A percentile compares a stretch with the other conserved stretches of the same genome.
phyloP scores from a whole-genome alignment of 148 eudicot genomes.

The Vaccinium vitisidaea region DNA sequence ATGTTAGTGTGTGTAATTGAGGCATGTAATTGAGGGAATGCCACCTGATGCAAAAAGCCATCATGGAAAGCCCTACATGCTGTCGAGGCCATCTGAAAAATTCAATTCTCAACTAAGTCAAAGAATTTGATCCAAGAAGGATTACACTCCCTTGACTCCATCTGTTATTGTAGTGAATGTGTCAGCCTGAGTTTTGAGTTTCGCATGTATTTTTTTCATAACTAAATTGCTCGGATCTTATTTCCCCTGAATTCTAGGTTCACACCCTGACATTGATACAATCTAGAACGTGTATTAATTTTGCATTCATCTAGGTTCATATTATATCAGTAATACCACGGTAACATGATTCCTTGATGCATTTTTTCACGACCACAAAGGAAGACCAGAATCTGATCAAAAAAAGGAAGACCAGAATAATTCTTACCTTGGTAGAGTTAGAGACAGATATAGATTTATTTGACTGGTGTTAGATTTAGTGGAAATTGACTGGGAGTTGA shows the following conservation, averaged over 20 bases:
- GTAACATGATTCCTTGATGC: not conserved
- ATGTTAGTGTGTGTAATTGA: not conserved
- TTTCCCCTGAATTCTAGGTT: not conserved
- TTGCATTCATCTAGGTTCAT: not conserved
- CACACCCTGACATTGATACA: not conserved
- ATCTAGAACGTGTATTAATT: not conserved
- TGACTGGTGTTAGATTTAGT: constrained; percentile 1
- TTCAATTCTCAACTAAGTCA: not conserved
- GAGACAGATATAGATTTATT: not conserved
- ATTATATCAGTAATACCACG: not conserved
- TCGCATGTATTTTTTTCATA: not conserved
- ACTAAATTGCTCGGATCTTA: not conserved
- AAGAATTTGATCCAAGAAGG: not conserved
- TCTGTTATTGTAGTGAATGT: not conserved
- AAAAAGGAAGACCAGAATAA: not conserved
- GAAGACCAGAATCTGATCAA: not conserved
- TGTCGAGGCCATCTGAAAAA: not conserved
- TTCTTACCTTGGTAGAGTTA: not conserved
- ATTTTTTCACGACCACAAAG: not conserved
- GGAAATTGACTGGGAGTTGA: not conserved
- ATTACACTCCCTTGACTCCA: not conserved
- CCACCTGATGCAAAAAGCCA: not conserved
- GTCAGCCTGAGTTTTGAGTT: not conserved
- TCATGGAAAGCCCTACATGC: not conserved
- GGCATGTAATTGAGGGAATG: not conserved